phyloP scores from a whole-genome alignment of 768 basidiomycete species.

The Kwoniella mangroviensis region DNA sequence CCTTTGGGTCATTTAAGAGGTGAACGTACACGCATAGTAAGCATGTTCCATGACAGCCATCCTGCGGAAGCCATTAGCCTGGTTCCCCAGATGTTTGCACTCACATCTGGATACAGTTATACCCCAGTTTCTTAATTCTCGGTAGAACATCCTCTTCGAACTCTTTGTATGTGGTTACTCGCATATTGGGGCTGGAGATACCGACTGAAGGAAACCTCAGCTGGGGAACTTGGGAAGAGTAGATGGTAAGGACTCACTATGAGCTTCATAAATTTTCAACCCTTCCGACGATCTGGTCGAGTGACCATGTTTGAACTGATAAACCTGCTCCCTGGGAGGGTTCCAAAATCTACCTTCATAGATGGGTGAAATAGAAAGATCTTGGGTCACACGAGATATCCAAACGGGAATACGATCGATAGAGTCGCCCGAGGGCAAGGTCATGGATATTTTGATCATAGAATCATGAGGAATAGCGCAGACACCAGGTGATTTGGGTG shows the following conservation, averaged over 20 bases:
- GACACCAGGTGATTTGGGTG: constrained; percentile 68
- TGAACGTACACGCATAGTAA: constrained; percentile 81
- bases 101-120: constrained; percentile 89
- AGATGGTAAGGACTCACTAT: constrained; percentile 59
- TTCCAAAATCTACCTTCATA: constrained; percentile 99
- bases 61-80: constrained; percentile 31
- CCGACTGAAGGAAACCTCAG: constrained; percentile 65
- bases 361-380: constrained; percentile 80
- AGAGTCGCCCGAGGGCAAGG: constrained; percentile 73
- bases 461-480: constrained; percentile 92
- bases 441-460: constrained; percentile 95
- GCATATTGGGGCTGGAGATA: constrained; percentile 83
- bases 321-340: constrained; percentile 72
- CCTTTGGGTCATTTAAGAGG: constrained; percentile 50
- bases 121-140: constrained; percentile 86
- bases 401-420: constrained; percentile 93
- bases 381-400: constrained; percentile 95
- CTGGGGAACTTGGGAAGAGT: not conserved
- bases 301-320: constrained; percentile 75
- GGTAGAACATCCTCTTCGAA: constrained; percentile 84
- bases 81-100: constrained; percentile 5
- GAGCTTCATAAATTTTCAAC: constrained; percentile 89
- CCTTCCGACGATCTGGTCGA: constrained; percentile 65
- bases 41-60: constrained; percentile 99
- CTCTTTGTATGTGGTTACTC: constrained; percentile 94